Percentiles rank a stretch among this genome's conserved stretches.
Evolutionary conservation across 2,329 filamentous ascomycete species (phyloP).

Genomic region (Passalora sequoiae): DNA sequence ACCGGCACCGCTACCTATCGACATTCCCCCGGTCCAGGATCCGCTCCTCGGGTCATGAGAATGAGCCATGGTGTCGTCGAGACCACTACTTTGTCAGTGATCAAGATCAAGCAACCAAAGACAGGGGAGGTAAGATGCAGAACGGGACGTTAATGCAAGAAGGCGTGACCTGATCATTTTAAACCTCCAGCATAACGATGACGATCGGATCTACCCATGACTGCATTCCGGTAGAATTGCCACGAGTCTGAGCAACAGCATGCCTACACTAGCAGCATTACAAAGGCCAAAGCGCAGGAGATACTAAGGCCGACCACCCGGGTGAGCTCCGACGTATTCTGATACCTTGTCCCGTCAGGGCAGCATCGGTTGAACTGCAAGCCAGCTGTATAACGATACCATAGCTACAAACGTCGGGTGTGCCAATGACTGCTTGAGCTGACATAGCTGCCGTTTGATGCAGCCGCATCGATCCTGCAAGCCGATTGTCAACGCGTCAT

Average conservation of each 20-base stretch:
- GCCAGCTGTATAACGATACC: too few species aligned
- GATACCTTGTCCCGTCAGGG: too few species aligned
- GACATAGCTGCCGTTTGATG: too few species aligned
- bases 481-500: too few species aligned
- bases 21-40: conserved; percentile 9
- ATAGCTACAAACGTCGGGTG: too few species aligned
- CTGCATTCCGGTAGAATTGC: neutral
- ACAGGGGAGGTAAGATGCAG: neutral
- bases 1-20: conserved; percentile 17
- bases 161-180: neutral
- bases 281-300: neutral
- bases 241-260: conserved; percentile 1
- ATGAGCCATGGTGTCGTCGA: neutral
- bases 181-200: conserved; percentile 1
- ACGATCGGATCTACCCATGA: conserved; percentile 1
- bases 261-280: neutral
- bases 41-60: conserved; percentile 4
- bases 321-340: too few species aligned
- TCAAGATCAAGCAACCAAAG: conserved; percentile 3
- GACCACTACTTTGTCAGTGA: conserved; percentile 6
- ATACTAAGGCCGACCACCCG: neutral
- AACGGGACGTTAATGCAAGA: neutral
- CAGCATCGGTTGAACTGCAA: too few species aligned
- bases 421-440: too few species aligned
- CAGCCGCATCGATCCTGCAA: too few species aligned